These are phyloP conservation scores for Mollisia scopiformis DNA, from an alignment of 2,329 filamentous ascomycete species.

Conservation along the genomic window DNA sequence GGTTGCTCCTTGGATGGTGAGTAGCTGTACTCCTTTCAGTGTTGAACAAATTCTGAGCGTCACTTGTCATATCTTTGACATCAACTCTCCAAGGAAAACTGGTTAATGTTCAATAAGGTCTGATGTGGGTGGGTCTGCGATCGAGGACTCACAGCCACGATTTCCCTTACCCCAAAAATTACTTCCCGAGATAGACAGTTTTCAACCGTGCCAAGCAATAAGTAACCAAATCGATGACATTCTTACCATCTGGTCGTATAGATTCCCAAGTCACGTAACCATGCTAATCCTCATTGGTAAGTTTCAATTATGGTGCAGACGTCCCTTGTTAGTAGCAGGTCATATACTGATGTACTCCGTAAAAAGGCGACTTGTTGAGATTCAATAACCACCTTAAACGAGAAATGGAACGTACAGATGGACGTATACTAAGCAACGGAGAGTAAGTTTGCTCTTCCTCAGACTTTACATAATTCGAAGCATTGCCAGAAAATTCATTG, in stretches of 20 bases:
- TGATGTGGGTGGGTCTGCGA: constrained; percentile 3
- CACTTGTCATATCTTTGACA: no score
- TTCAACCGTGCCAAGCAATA: background rate
- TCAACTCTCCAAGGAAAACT: no score
- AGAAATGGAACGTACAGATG: background rate
- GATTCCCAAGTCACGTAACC: background rate
- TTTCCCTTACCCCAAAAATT: background rate
- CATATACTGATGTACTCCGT: background rate
- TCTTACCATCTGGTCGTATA: background rate
- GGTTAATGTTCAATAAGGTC: background rate
- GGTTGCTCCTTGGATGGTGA: constrained; percentile 10
- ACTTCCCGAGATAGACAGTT: background rate
- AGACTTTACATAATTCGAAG: background rate
- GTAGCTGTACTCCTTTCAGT: background rate
- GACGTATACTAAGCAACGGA: constrained; percentile 8
- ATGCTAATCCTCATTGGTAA: background rate
- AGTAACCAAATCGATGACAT: background rate
- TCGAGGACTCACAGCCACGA: background rate
- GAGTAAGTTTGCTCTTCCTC: background rate
- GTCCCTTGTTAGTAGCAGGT: no score
- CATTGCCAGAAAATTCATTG: no score
- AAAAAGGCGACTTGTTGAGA: constrained; percentile 3
- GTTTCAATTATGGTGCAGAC: background rate
- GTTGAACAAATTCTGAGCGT: no score
- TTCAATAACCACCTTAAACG: constrained; percentile 6